Evolutionary conservation across 2,329 filamentous ascomycete genomes (phyloP), one percentile per base, ranked within the genome.

Genomic region (Aspergillus sergii): DNA sequence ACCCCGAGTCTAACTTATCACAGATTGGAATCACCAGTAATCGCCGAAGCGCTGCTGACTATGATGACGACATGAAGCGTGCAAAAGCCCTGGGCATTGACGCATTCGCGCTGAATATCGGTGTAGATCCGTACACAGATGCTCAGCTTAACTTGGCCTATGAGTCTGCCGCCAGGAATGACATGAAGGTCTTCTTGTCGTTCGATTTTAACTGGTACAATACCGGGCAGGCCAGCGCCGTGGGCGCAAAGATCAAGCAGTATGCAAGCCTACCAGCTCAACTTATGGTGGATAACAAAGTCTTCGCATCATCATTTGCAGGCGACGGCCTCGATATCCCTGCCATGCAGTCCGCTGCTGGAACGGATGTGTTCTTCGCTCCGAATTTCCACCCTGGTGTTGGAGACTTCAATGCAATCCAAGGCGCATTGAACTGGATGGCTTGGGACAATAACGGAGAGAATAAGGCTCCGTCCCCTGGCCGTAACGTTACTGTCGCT

Each of bases 111-210:
- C 75, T 85, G 45, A 85, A 84, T 57, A 83, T 85, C 54, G 83
- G 82, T 32, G 72, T 73, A 8, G 83, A 85, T 60, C 56, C 71
- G 16, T 78, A 75, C 65, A 75, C 72, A 30, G 80, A 83, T 57
- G 67, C 76, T n/a, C 83, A 85, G 69, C 79, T 86, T 4, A 73
- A 68, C 1, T 79, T 76, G 36, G 84, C 84, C 0, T 86, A 85
- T 63, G 73, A 81, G n/a, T 83, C 83, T 0, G 82, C 84, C 3
- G 77, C 79, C 11, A 75, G 75, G 9, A 74, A 76, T 62, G 73
- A 75, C 54, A 84, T 86, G 78, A 84, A 85, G 60, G 82, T 85
- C 16, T 85, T 86, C 60, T 80, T 87, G 65, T 86, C 84, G 1
- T 87, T 86, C 64, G 85, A 86, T 74, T 86, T 85, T 71, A 84